Evolutionary conservation across 2,329 filamentous ascomycete species (phyloP).

Genomic region (Monosporascus sp.): DNA sequence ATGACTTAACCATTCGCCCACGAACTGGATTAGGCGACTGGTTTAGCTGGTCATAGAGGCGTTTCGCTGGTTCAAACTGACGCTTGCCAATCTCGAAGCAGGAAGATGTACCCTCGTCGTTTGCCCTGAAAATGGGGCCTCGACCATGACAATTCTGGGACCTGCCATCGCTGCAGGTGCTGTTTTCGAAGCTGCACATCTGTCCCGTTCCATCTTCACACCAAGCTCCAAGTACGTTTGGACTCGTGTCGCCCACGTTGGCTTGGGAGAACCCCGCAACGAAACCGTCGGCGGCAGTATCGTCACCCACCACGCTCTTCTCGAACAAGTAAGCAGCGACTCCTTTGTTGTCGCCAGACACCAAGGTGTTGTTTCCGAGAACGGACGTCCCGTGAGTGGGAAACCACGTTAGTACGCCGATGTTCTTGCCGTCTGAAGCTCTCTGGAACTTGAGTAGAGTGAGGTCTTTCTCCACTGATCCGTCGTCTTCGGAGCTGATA

Average conservation of each 20-base stretch:
- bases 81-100: conserved; percentile 72
- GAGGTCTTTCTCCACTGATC: conserved; percentile 64
- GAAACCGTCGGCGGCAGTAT: conserved; percentile 59
- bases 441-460: conserved; percentile 76
- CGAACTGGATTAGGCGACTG: conserved; percentile 44
- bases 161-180: conserved; percentile 70
- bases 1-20: conserved; percentile 67
- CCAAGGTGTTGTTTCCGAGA: conserved; percentile 84
- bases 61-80: conserved; percentile 50
- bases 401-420: conserved; percentile 86
- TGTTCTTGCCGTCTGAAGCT: conserved; percentile 67
- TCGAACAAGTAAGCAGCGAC: conserved; percentile 85
- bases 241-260: conserved; percentile 85
- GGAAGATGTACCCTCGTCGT: conserved; percentile 68
- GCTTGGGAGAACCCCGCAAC: conserved; percentile 91
- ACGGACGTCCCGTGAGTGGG: conserved; percentile 89
- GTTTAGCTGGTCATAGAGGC: conserved; percentile 49
- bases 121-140: conserved; percentile 61
- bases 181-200: conserved; percentile 72
- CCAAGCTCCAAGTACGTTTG: conserved; percentile 81
- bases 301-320: conserved; percentile 53
- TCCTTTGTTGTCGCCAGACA: conserved; percentile 95
- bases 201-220: conserved; percentile 79
- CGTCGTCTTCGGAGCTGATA: conserved; percentile 45
- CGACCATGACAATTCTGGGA: conserved; percentile 69